phyloP scores from a whole-genome alignment of 2,329 filamentous ascomycete species.

The Hypomyces perniciosus region DNA sequence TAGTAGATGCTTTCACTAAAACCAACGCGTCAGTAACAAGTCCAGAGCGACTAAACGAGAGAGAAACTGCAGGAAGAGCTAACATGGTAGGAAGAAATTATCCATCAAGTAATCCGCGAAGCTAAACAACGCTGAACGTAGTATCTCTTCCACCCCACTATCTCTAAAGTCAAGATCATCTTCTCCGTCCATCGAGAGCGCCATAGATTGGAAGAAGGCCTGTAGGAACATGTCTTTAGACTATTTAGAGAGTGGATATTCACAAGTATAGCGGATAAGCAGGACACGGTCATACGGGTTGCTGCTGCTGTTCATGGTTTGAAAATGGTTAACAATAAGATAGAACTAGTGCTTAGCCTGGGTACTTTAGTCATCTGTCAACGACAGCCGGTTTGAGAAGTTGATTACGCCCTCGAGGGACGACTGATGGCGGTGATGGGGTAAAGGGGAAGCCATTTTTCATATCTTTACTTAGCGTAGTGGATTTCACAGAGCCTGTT shows the following conservation, averaged over 20 bases:
- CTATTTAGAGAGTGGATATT: neutral
- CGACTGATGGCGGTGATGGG: neutral
- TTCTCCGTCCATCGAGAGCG: neutral
- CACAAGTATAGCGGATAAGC: neutral
- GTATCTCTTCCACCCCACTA: neutral
- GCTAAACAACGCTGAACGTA: neutral
- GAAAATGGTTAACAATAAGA: neutral
- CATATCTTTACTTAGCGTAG: no score
- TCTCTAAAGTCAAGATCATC: neutral
- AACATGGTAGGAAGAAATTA: conserved; percentile 11
- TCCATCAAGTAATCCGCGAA: conserved; percentile 5
- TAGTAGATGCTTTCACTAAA: neutral
- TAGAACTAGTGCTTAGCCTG: neutral
- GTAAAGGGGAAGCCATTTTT: no score
- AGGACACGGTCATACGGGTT: neutral
- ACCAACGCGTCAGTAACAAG: neutral
- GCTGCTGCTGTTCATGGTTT: neutral
- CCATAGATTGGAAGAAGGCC: neutral
- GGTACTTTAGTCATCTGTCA: neutral
- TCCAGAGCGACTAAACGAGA: neutral
- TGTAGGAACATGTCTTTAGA: neutral
- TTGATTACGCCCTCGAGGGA: neutral
- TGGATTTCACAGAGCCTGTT: no score
- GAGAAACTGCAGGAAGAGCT: neutral
- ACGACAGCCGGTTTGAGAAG: neutral